Evolutionary conservation across 768 basidiomycete genomes (phyloP), one percentile per base, ranked within the genome.

Genomic region (Cystobasidium tubakii): DNA sequence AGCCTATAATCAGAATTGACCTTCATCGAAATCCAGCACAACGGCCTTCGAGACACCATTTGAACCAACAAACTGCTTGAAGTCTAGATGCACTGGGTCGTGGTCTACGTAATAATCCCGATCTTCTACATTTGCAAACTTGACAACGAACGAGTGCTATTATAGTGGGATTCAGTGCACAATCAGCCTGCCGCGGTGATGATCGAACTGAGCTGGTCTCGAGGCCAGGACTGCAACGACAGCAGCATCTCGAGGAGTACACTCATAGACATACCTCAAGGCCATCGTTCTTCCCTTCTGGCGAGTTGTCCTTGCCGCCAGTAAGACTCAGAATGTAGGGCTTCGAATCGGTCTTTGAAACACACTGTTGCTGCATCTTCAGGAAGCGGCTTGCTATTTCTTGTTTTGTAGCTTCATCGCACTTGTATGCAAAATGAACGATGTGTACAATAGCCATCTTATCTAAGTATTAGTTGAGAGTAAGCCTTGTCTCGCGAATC

Each of bases 361-460:
- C 19, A 25, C 66, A 67, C 19, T 53, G 23, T 19, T 53, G 23
- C 27, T 42, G 39, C 27, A 67, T 33, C n/a, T 33, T 53, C 12
- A 67, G 66, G 27, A 67, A 67, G 19, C 44, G 42, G 42, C 42
- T 31, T 13, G 54, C 53, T 27, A 71, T 36, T 12, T 62, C 44
- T 31, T 53, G 25, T 53, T 55, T 71, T 9, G 53, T 53, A n/a
- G 69, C 69, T n/a, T 36, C 31, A 39, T 36, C 34, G 54, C 50
- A 29, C 15, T 71, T 71, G 55, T 71, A 71, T 13, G 46, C 69
- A 39, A 71, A 71, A 34, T 71, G 69, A 13, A 71, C 69, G n/a
- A 71, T 71, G 55, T 71, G 69, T 23, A 57, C 25, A 19, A 71
- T 60, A 13, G 34, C 27, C 69, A 55, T 33, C 31, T 25, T 54